Conservation (phyloP, 1,139 yeast species). For the Diutina sp. region DNA sequence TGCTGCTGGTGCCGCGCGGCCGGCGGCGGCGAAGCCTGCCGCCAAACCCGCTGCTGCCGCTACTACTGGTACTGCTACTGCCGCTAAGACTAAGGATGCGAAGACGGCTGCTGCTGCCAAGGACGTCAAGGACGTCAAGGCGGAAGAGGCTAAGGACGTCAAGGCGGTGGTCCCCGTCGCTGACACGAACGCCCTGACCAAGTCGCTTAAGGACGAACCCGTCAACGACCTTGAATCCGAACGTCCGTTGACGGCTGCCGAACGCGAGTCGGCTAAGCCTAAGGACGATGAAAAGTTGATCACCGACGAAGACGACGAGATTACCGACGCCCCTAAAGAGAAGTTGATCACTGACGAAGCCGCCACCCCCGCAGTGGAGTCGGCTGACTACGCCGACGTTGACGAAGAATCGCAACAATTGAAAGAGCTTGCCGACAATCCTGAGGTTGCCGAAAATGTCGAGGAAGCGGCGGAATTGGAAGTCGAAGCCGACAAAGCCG, state of each 20-base stretch:
- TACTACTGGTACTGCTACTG: not conserved
- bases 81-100: not conserved
- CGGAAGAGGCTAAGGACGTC: slow-evolving; percentile 1
- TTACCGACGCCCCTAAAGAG: not conserved
- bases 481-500: slow-evolving; percentile 7
- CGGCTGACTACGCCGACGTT: not conserved
- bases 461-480: slow-evolving; percentile 1
- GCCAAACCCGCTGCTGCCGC: not conserved
- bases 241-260: slow-evolving; percentile 1
- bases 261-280: not conserved
- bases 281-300: not conserved
- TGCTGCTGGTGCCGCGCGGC: not conserved
- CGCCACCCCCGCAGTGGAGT: not conserved
- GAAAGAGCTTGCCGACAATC: not conserved
- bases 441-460: not conserved
- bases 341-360: not conserved
- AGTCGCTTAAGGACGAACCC: slow-evolving; percentile 2
- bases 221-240: not conserved
- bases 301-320: not conserved
- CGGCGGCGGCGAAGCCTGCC: slow-evolving; percentile 5
- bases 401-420: not conserved
- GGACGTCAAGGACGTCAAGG: not conserved
- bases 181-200: not conserved
- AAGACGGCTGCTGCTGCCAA: not conserved
- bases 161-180: slow-evolving; percentile 3